Percentiles rank a stretch among this genome's conserved stretches.
Conservation (phyloP, 2,329 filamentous ascomycete species). For the Penicillium sclerotiorum region DNA sequence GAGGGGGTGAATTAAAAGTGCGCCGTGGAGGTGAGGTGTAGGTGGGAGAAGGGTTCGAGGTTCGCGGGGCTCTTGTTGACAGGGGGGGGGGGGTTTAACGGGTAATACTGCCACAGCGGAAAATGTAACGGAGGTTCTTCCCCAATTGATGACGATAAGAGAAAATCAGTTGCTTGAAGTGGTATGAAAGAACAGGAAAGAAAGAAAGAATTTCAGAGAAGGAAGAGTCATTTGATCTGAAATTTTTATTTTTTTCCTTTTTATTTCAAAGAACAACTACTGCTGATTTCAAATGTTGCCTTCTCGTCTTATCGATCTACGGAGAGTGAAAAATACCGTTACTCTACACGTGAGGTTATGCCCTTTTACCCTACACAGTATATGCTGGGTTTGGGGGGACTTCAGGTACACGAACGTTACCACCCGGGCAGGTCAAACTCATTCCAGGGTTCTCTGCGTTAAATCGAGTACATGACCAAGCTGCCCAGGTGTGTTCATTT, state of each 20-base stretch:
- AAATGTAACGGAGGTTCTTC: conserved; percentile 21
- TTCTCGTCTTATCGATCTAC: too few relatives aligned
- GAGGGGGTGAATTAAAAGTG: not conserved
- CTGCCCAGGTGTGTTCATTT: not conserved
- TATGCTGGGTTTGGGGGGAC: too few relatives aligned
- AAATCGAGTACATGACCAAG: not conserved
- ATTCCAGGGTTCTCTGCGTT: too few relatives aligned
- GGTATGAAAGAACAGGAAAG: not conserved
- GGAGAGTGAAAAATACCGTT: too few relatives aligned
- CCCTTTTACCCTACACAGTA: too few relatives aligned
- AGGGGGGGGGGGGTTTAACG: conserved; percentile 21
- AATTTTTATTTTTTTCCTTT: not conserved
- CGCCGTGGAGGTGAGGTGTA: conserved; percentile 12
- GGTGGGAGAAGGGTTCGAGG: conserved; percentile 23
- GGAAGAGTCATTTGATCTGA: not conserved
- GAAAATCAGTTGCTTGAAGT: not conserved
- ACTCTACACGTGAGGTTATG: too few relatives aligned
- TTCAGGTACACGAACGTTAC: too few relatives aligned
- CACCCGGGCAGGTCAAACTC: too few relatives aligned
- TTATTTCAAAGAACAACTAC: too few relatives aligned
- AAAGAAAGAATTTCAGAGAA: not conserved
- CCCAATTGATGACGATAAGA: conserved; percentile 11
- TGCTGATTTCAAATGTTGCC: too few relatives aligned
- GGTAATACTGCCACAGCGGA: conserved; percentile 29
- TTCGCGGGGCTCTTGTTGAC: conserved; percentile 34